phyloP scores from a whole-genome alignment of 441 rosid genomes.

The Raphanus hybrid region DNA sequence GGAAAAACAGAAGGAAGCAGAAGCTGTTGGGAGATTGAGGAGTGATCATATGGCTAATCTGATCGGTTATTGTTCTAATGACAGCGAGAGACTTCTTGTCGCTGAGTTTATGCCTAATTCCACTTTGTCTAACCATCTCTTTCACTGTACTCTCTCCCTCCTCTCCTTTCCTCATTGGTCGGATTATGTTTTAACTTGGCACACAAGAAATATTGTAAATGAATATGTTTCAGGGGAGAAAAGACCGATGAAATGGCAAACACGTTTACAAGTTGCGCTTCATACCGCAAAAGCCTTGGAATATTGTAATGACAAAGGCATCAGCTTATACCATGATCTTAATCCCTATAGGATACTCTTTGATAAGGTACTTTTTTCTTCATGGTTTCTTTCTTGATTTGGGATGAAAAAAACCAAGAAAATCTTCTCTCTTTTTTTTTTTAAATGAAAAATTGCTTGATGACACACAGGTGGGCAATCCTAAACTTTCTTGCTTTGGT shows the following conservation, averaged over 20 bases:
- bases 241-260: constrained; percentile 42
- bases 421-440: not conserved
- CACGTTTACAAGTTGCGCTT: constrained; percentile 34
- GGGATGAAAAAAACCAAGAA: not conserved
- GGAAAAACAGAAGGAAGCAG: constrained; percentile 68
- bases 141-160: constrained; percentile 62
- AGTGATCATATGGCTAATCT: constrained; percentile 76
- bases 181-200: not conserved
- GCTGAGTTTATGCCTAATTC: constrained; percentile 89
- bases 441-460: too few species aligned
- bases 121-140: constrained; percentile 84
- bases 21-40: constrained; percentile 87
- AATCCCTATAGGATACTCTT: constrained; percentile 35
- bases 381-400: constrained; percentile 1
- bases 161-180: not conserved
- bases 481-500: constrained; percentile 45
- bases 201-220: not conserved
- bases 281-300: constrained; percentile 37
- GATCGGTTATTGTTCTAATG: constrained; percentile 86
- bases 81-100: constrained; percentile 84
- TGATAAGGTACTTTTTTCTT: constrained; percentile 2
- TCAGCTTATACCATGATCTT: constrained; percentile 14
- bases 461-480: constrained; percentile 31
- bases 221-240: constrained; percentile 35
- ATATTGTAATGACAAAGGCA: constrained; percentile 33